Base-by-base conservation (phyloP, 2,329 filamentous ascomycete species). In the Sphaerulina musiva region DNA sequence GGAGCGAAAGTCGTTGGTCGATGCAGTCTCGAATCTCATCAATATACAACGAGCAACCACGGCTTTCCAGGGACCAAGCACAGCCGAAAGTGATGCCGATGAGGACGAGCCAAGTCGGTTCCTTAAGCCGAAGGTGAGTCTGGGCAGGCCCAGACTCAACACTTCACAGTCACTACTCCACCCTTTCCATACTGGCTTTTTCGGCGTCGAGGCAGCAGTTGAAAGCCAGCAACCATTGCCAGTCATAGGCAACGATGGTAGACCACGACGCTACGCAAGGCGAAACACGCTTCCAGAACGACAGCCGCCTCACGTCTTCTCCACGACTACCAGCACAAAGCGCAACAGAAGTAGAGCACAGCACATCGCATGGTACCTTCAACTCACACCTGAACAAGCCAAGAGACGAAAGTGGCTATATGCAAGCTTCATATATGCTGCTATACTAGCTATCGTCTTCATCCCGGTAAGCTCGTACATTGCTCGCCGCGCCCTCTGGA, bases 331-430 rank as follows among this genome's bases (percentile, higher is more conserved):
- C 36, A 54, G 53, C 17, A 48, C 34, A 32, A 53, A 48, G 29
- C 54, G 57, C 23, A 56, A 52, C n/a, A 62, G 59, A 42, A 78
- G 55, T 87, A 87, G 82, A 48, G 84, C 85, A 1, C 76, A 80
- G 10, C 83, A 80, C 32, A 70, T 88, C 32, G 81, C 85, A 29
- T 82, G 87, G 0, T 95, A 90, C 65, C 81, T 95, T 59, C 83
- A 85, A 2, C 78, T 97, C 46, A 96, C 92, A 0, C 80, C 87
- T 34, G 77, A 80, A 11, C 87, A 97, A 74, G 91, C 91, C 1
- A 76, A 78, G 4, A 68, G 83, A 9, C 80, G 89, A 40, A 95
- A 91, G 69, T 95, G 89, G 85, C 61, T 86, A 0, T 97, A 96
- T 67, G 89, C 93, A 2, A 70, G 74, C 0, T 93, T 88, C 65